Conservation (phyloP, 106 monocot genomes). For the Dioscorea zingiberensis region DNA sequence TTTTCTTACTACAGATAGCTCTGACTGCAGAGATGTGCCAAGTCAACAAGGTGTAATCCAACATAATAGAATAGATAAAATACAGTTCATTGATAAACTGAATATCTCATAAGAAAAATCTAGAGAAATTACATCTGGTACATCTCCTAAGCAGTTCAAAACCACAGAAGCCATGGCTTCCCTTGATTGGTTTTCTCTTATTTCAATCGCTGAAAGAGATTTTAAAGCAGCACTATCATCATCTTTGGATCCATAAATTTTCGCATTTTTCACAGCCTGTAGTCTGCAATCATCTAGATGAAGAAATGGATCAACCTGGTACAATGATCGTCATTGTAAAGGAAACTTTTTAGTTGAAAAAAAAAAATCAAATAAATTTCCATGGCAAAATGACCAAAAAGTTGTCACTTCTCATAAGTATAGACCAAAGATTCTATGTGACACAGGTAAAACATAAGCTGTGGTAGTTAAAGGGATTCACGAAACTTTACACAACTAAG, state of each 20-base stretch:
- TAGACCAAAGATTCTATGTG: too few species aligned
- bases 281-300: slow-evolving; percentile 57
- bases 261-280: slow-evolving; percentile 26
- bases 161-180: slow-evolving; percentile 52
- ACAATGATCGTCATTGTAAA: not conserved
- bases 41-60: too few species aligned
- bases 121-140: slow-evolving; percentile 42
- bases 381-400: too few species aligned
- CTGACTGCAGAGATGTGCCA: slow-evolving; percentile 32
- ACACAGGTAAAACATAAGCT: too few species aligned
- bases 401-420: too few species aligned
- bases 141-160: slow-evolving; percentile 39
- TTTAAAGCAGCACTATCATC: slow-evolving; percentile 55
- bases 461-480: too few species aligned
- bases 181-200: slow-evolving; percentile 35
- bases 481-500: too few species aligned
- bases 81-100: too few species aligned
- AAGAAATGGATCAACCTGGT: slow-evolving; percentile 85
- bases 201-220: slow-evolving; percentile 36
- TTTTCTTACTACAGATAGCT: slow-evolving; percentile 34
- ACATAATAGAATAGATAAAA: too few species aligned
- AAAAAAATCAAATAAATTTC: too few species aligned
- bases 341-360: too few species aligned
- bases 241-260: slow-evolving; percentile 63
- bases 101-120: not conserved